phyloP scores from a whole-genome alignment of 2,329 filamentous ascomycete genomes.

The Aspergillus hiratsukae region DNA sequence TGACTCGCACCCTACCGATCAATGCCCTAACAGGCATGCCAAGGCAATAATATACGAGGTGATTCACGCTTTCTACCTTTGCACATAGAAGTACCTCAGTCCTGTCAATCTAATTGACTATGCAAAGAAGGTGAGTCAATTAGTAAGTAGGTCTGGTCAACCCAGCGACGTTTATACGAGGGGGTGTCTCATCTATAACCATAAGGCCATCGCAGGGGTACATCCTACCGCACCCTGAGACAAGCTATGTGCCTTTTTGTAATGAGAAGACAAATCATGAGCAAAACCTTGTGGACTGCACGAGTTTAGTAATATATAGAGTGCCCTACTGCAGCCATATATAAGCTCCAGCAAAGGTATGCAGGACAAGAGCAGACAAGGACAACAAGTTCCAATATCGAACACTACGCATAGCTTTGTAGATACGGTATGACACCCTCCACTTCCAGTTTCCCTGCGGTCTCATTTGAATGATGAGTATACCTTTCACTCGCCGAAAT shows the following conservation, averaged over 20 bases:
- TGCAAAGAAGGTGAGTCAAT: no score
- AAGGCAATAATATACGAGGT: not conserved
- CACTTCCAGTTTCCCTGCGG: not conserved
- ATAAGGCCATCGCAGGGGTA: not conserved
- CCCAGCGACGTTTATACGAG: not conserved
- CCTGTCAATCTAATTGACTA: not conserved
- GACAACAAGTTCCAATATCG: not conserved
- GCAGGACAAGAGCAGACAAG: not conserved
- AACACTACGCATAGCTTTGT: not conserved
- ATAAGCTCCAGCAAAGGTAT: not conserved
- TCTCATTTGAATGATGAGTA: not conserved
- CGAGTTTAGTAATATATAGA: not conserved
- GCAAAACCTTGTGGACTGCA: not conserved
- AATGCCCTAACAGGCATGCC: not conserved
- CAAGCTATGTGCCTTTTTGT: not conserved
- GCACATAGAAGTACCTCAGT: not conserved
- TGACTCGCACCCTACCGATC: no score
- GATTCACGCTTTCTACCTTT: not conserved
- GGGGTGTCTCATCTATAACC: not conserved
- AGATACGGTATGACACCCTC: not conserved
- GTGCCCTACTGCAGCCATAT: not conserved
- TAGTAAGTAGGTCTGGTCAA: no score
- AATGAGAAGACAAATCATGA: not conserved
- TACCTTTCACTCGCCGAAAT: not conserved
- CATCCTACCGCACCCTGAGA: not conserved